Conservation (phyloP, 2,329 filamentous ascomycete species). For the Juglanconis oblonga region DNA sequence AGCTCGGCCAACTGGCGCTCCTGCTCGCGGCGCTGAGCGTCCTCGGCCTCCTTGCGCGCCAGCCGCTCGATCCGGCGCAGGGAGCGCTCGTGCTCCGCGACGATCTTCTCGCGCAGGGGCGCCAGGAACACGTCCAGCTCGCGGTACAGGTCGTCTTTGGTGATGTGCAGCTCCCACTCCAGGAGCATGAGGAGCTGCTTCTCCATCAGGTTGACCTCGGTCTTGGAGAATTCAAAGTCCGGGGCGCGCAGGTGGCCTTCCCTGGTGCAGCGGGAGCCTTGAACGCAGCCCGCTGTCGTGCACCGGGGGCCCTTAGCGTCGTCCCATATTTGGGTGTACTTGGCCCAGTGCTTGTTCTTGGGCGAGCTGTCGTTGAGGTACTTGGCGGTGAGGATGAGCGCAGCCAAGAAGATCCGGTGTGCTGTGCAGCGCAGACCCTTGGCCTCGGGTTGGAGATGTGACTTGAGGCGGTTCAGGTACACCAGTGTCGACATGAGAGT, state of each 20-base stretch:
- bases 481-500: constrained; percentile 96
- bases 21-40: constrained; percentile 23
- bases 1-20: constrained; percentile 42
- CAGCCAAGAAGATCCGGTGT: constrained; percentile 93
- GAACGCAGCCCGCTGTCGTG: constrained; percentile 45
- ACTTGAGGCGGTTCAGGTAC: constrained; percentile 82
- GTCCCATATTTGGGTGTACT: constrained; percentile 70
- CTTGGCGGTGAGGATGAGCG: constrained; percentile 86
- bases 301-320: constrained; percentile 2
- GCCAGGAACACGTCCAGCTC: constrained; percentile 86
- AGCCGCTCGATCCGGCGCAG: constrained; percentile 38
- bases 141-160: constrained; percentile 77
- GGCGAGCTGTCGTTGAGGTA: constrained; percentile 98
- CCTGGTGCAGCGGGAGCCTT: constrained; percentile 26
- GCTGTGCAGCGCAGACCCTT: constrained; percentile 96
- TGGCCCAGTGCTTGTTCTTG: constrained; percentile 99
- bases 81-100: constrained; percentile 48
- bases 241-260: background rate
- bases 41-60: constrained; percentile 4
- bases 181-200: constrained; percentile 94
- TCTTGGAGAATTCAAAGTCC: constrained; percentile 86
- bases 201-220: constrained; percentile 99
- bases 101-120: constrained; percentile 68
- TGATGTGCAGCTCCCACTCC: constrained; percentile 90
- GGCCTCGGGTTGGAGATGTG: constrained; percentile 85